These are phyloP conservation scores for Nicotiana tabacum DNA, from an alignment of 257 asterid species.

Conservation along the genomic window DNA sequence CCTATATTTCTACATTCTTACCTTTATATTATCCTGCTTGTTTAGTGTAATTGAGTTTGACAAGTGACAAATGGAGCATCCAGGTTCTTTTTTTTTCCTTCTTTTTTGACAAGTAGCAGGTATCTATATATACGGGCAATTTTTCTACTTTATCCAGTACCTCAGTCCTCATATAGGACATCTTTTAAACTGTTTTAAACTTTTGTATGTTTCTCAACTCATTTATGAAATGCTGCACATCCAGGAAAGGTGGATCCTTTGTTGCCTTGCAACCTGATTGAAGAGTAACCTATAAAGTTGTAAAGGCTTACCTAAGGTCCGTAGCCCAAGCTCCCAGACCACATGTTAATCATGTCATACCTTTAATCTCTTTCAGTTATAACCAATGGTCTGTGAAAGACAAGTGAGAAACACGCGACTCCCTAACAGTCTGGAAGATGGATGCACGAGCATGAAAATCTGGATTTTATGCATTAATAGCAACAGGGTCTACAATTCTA, in stretches of 20 bases:
- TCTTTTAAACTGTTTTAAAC: neutral
- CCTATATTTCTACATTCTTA: neutral
- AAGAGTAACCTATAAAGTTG: neutral
- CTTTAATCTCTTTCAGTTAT: constrained; percentile 15
- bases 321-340: constrained; percentile 5
- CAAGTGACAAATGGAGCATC: neutral
- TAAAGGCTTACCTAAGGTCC: constrained; percentile 19
- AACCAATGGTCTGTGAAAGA: constrained; percentile 50
- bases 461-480: neutral
- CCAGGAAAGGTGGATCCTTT: constrained; percentile 5
- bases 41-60: too few species aligned
- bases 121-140: too few species aligned
- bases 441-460: neutral
- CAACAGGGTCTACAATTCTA: neutral
- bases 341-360: constrained; percentile 9
- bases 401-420: neutral
- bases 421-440: neutral
- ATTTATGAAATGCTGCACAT: neutral
- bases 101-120: neutral
- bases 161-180: neutral
- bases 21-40: too few species aligned
- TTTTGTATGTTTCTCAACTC: neutral
- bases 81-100: neutral
- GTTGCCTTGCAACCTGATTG: neutral
- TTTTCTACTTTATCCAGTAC: neutral